Evolutionary conservation across 2,329 filamentous ascomycete genomes (phyloP).

Genomic region (Onygenales sp.): DNA sequence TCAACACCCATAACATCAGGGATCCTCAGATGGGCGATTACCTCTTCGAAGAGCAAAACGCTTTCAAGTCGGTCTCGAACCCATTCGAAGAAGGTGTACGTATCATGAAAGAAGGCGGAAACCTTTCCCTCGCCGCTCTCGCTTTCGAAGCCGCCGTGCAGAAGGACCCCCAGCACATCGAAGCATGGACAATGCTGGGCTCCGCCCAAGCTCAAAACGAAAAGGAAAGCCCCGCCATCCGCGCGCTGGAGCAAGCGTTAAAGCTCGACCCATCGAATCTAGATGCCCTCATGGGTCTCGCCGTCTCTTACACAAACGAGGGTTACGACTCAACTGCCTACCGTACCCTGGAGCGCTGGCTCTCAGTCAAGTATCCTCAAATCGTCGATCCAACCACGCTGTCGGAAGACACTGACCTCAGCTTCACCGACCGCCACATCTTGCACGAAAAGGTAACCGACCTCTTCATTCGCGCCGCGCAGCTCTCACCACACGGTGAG

Average conservation of each 20-base stretch:
- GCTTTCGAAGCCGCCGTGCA: conserved; percentile 95
- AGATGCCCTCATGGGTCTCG: conserved; percentile 84
- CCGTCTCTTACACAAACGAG: conserved; percentile 97
- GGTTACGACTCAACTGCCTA: conserved; percentile 97
- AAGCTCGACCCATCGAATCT: conserved; percentile 82
- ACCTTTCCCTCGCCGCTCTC: conserved; percentile 82
- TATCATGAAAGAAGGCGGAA: conserved; percentile 89
- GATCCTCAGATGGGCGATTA: conserved; percentile 82
- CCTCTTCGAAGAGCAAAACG: conserved; percentile 88
- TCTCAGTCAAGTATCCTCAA: conserved; percentile 85
- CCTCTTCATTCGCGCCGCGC: conserved; percentile 84
- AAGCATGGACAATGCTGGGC: conserved; percentile 89
- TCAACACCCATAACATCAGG: conserved; percentile 58
- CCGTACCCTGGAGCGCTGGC: conserved; percentile 90
- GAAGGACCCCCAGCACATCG: conserved; percentile 75
- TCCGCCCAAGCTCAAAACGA: conserved; percentile 95
- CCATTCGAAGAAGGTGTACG: conserved; percentile 88
- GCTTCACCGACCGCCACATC: conserved; percentile 84
- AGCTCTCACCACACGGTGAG: conserved; percentile 80
- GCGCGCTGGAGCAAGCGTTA: conserved; percentile 82
- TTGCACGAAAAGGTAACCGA: conserved; percentile 86
- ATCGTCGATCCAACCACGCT: conserved; percentile 65
- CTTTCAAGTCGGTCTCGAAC: conserved; percentile 70
- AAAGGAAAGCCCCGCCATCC: conserved; percentile 92
- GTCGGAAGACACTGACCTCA: conserved; percentile 65